Evolutionary conservation across 2,329 filamentous ascomycete genomes (phyloP).

Genomic region (Sporothrix luriei): DNA sequence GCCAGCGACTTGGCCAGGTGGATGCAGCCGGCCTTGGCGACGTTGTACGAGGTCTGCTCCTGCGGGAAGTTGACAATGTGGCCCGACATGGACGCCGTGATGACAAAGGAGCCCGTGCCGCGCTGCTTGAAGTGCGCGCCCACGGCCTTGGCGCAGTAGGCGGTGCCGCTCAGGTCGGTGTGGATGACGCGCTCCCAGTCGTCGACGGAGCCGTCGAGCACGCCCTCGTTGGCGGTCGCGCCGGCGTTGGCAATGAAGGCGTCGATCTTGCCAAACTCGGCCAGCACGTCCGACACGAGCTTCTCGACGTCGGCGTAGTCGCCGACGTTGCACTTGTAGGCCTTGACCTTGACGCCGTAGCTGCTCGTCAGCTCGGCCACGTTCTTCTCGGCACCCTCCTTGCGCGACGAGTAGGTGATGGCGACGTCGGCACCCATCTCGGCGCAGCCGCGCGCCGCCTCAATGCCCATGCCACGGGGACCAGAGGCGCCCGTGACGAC

Average conservation of each 20-base stretch:
- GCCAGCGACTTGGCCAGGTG: constrained; percentile 69
- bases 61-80: constrained; percentile 79
- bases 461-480: constrained; percentile 70
- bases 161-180: constrained; percentile 75
- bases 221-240: constrained; percentile 67
- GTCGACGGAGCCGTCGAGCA: constrained; percentile 65
- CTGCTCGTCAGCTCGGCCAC: constrained; percentile 64
- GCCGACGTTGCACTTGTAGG: constrained; percentile 64
- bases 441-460: constrained; percentile 68
- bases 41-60: constrained; percentile 73
- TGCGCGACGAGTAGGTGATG: constrained; percentile 72
- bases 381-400: constrained; percentile 67
- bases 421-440: constrained; percentile 72
- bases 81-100: constrained; percentile 76
- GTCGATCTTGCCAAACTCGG: constrained; percentile 74
- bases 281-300: constrained; percentile 56
- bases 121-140: constrained; percentile 64
- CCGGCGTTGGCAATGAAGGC: constrained; percentile 80
- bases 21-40: constrained; percentile 67
- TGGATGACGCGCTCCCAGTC: constrained; percentile 68
- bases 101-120: constrained; percentile 71
- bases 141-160: constrained; percentile 73
- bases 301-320: constrained; percentile 55
- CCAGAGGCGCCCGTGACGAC: constrained; percentile 71
- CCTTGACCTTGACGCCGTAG: constrained; percentile 68